These are phyloP conservation scores for Pseudisothecium myosuroides DNA, from an alignment of 225 moss, liverwort and hornwort genomes.

Conservation along the genomic window DNA sequence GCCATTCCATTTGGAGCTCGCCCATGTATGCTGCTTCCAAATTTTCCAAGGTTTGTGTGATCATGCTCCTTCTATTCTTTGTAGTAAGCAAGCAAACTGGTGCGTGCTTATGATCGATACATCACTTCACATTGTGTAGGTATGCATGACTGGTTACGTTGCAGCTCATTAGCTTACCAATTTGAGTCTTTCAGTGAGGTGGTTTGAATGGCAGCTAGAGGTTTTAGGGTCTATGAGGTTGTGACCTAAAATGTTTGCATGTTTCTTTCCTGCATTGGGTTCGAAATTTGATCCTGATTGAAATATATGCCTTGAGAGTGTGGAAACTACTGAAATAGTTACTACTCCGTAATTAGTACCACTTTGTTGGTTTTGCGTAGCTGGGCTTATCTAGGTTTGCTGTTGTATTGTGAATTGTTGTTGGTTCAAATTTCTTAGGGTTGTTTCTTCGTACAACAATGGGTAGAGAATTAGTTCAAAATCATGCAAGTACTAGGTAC, in stretches of 20 bases:
- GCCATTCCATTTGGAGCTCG: neutral
- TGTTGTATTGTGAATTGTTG: neutral
- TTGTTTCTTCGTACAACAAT: neutral
- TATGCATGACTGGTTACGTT: neutral
- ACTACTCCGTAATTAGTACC: neutral
- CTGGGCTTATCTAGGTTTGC: neutral
- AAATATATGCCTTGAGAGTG: neutral
- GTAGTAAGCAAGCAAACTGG: neutral
- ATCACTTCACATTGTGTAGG: neutral
- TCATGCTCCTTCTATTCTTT: neutral
- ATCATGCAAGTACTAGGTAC: neutral
- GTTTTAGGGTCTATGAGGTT: neutral
- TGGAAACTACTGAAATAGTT: neutral
- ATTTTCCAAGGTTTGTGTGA: neutral
- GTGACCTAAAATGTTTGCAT: neutral
- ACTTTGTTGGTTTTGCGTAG: neutral
- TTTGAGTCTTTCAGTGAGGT: neutral
- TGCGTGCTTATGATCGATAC: neutral
- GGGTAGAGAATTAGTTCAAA: neutral
- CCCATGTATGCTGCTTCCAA: neutral
- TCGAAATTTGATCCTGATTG: neutral
- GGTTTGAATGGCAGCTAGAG: neutral
- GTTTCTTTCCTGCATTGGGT: neutral
- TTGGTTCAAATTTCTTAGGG: neutral
- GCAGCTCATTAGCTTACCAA: neutral